These are phyloP conservation scores for Cardamine resedifolia DNA, from an alignment of 345 rosid species.

Conservation along the genomic window DNA sequence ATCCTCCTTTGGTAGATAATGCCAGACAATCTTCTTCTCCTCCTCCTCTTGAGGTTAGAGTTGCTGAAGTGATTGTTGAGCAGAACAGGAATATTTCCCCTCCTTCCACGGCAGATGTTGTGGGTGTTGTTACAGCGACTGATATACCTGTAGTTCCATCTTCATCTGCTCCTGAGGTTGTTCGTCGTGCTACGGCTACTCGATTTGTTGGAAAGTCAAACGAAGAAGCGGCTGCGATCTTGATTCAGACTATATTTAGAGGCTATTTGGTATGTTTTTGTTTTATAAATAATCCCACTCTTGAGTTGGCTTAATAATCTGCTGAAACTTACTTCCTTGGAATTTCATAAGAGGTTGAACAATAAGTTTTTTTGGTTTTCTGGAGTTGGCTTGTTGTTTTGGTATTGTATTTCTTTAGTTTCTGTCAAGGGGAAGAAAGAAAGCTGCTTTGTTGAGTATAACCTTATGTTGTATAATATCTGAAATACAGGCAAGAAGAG, in stretches of 20 bases:
- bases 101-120: slow-evolving; percentile 33
- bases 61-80: slow-evolving; percentile 49
- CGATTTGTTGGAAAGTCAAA: slow-evolving; percentile 61
- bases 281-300: background rate
- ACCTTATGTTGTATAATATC: slow-evolving; percentile 16
- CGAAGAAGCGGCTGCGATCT: slow-evolving; percentile 84
- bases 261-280: slow-evolving; percentile 62
- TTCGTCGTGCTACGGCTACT: slow-evolving; percentile 28
- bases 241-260: slow-evolving; percentile 86
- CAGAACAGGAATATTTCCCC: slow-evolving; percentile 36
- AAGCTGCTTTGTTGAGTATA: background rate
- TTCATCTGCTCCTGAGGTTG: slow-evolving; percentile 49
- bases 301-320: background rate
- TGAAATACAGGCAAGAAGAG: slow-evolving; percentile 72
- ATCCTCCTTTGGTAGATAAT: slow-evolving; percentile 37
- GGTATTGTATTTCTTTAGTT: background rate
- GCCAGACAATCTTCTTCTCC: slow-evolving; percentile 39
- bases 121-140: slow-evolving; percentile 44
- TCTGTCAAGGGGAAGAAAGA: background rate
- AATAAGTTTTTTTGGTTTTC: background rate
- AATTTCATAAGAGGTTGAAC: background rate
- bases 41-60: slow-evolving; percentile 53
- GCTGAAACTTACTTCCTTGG: background rate
- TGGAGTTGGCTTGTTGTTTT: background rate
- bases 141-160: slow-evolving; percentile 35